Conservation (phyloP, 768 basidiomycete genomes). For the Leccinellum albellum region DNA sequence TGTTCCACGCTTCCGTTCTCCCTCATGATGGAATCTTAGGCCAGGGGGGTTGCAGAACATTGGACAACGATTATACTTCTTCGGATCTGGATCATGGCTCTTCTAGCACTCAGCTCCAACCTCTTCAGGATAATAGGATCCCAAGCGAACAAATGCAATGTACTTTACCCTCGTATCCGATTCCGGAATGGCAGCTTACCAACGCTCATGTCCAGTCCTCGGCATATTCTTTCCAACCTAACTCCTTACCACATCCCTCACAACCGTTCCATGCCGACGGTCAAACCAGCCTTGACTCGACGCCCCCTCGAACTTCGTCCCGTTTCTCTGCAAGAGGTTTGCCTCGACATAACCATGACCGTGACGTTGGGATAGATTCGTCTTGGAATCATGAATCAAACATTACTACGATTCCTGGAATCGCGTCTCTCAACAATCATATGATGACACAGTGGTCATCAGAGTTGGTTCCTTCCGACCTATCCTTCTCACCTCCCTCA, state of each 20-base stretch:
- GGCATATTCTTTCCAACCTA: background rate
- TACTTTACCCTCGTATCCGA: background rate
- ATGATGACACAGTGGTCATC: slow-evolving; percentile 3
- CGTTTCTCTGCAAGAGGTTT: background rate
- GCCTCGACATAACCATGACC: slow-evolving; percentile 9
- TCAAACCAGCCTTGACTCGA: background rate
- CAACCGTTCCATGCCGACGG: slow-evolving; percentile 5
- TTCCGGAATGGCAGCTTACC: slow-evolving; percentile 8
- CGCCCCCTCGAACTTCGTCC: background rate
- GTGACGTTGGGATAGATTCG: background rate
- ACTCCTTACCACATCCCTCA: background rate
- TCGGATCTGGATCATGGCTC: slow-evolving; percentile 1
- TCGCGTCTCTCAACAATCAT: background rate
- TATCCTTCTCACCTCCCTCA: background rate
- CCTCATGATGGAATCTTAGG: background rate
- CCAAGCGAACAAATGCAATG: slow-evolving; percentile 2
- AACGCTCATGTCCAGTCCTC: background rate
- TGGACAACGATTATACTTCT: background rate
- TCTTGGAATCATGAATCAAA: slow-evolving; percentile 1
- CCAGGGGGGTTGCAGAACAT: background rate
- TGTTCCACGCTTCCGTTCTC: background rate
- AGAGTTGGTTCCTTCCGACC: background rate
- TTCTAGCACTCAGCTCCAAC: background rate
- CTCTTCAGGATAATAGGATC: background rate
- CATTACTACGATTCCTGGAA: background rate